phyloP scores from a whole-genome alignment of 352 stramenopile genomes.

The Pelagophyceae sp. region DNA sequence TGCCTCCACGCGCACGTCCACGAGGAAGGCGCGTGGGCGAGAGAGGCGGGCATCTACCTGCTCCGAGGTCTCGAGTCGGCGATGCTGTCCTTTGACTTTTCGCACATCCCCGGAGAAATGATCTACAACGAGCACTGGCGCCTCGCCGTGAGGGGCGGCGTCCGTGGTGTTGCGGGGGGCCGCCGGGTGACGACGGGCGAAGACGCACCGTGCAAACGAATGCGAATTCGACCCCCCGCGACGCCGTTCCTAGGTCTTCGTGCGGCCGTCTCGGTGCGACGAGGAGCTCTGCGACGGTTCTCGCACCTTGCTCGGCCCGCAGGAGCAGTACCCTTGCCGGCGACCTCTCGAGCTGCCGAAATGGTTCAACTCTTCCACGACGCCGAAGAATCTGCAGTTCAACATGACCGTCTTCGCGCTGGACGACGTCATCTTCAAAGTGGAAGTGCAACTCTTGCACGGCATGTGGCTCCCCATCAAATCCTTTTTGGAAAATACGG shows the following conservation, averaged over 20 bases:
- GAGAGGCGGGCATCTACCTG: slow-evolving; percentile 80
- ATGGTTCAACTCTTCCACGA: slow-evolving; percentile 73
- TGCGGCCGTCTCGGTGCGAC: slow-evolving; percentile 79
- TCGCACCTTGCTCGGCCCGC: slow-evolving; percentile 32
- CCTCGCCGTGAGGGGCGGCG: too few species aligned
- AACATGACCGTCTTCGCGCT: slow-evolving; percentile 87
- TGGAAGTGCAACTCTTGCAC: slow-evolving; percentile 89
- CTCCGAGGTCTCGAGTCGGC: slow-evolving; percentile 78
- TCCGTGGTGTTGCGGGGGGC: too few species aligned
- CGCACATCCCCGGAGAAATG: slow-evolving; percentile 73
- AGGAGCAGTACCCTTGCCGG: slow-evolving; percentile 77
- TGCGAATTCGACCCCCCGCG: too few species aligned
- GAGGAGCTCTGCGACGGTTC: slow-evolving; percentile 60
- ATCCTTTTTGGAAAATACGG: slow-evolving; percentile 81
- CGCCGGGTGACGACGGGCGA: too few species aligned
- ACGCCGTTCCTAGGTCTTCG: too few species aligned
- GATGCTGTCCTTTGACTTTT: slow-evolving; percentile 84
- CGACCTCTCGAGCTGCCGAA: slow-evolving; percentile 70
- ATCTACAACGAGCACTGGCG: slow-evolving; percentile 89
- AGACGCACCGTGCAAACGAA: too few species aligned
- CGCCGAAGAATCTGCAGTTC: slow-evolving; percentile 82
- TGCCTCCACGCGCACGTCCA: slow-evolving; percentile 35
- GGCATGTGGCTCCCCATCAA: slow-evolving; percentile 70
- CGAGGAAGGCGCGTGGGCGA: slow-evolving; percentile 66
- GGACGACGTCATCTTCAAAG: slow-evolving; percentile 85